Base-by-base conservation (phyloP, 768 basidiomycete species). In the Suillus sp. region DNA sequence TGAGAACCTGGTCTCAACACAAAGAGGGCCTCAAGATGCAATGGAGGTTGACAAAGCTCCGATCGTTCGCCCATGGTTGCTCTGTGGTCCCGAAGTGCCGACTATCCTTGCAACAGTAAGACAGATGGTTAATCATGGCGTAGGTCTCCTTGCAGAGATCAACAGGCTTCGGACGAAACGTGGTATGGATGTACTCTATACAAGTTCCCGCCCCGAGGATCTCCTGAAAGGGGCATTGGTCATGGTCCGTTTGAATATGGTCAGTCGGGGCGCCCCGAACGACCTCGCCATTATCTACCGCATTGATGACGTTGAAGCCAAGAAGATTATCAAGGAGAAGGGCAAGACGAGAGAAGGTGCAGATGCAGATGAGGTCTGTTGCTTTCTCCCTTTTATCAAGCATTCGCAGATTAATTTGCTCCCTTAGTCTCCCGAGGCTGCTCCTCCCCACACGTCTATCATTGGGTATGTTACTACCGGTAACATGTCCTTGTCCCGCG, bases 381-480 rank as follows among this genome's bases (percentile, higher is more conserved):
- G 7, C 18, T 34, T 62, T 38, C 9, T 13, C 27, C 4, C n/a
- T 65, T 68, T 43, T 48, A 30, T n/a, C 22, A 20, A 35, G 35
- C 3, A 47, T n/a, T 43, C 47, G 45, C 18, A 53, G 34, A 69
- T 47, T 47, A 5, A 56, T 27, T 30, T 59, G 50, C 38, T 62
- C 40, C 57, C 62, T 50, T 63, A 89, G 88, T 69, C 87, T 4
- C 81, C 80, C 14, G 78, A 81, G 63, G 65, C 74, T 7, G 72
- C 76, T 8, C 80, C 86, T 6, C 68, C 77, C 1, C 70, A 79
- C 54, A 72, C 77, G 3, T 71, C 76, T 3, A 80, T 92, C 30
- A 85, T 96, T 59, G 96, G 96, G 0, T 92, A 91, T 69, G 81
- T 95, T 22, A 93, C 94, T 0, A 89, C 91, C 2, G 96, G 95